These are phyloP conservation scores for Somion occarium DNA, from an alignment of 1,284 basidiomycete species.

Conservation along the genomic window DNA sequence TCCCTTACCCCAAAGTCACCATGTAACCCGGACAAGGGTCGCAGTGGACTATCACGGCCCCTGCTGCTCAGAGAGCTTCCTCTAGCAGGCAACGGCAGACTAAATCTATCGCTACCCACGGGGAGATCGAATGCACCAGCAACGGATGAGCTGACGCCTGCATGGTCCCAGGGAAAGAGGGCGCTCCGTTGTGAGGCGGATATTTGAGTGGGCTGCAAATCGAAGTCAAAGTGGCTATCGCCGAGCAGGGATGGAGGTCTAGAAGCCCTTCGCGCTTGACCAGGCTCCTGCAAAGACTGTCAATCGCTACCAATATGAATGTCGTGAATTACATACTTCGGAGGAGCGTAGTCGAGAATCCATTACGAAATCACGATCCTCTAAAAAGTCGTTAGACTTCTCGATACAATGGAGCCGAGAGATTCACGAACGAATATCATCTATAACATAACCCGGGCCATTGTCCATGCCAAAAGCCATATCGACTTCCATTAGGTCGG, in stretches of 20 bases:
- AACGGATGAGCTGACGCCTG: slow-evolving; percentile 58
- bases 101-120: slow-evolving; percentile 40
- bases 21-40: slow-evolving; percentile 37
- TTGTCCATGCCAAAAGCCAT: not conserved
- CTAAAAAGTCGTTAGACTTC: not conserved
- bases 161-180: slow-evolving; percentile 80
- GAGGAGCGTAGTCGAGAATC: slow-evolving; percentile 52
- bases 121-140: slow-evolving; percentile 33
- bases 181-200: slow-evolving; percentile 60
- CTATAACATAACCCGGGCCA: not conserved
- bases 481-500: slow-evolving; percentile 11
- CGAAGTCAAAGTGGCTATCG: slow-evolving; percentile 41
- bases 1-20: slow-evolving; percentile 26
- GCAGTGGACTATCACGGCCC: slow-evolving; percentile 39
- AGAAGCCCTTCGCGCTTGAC: slow-evolving; percentile 63
- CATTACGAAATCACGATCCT: slow-evolving; percentile 10
- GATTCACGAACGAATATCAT: slow-evolving; percentile 7
- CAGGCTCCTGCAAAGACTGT: slow-evolving; percentile 69
- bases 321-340: slow-evolving; percentile 39
- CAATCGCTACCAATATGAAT: no score
- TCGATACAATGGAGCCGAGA: not conserved
- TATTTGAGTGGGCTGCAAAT: slow-evolving; percentile 25
- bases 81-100: slow-evolving; percentile 45
- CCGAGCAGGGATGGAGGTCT: slow-evolving; percentile 46
- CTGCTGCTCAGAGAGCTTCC: slow-evolving; percentile 45